Evolutionary conservation across 176 grass and related monocot genomes (phyloP), one percentile per base, ranked within the genome.

Genomic region (Canna indica): DNA sequence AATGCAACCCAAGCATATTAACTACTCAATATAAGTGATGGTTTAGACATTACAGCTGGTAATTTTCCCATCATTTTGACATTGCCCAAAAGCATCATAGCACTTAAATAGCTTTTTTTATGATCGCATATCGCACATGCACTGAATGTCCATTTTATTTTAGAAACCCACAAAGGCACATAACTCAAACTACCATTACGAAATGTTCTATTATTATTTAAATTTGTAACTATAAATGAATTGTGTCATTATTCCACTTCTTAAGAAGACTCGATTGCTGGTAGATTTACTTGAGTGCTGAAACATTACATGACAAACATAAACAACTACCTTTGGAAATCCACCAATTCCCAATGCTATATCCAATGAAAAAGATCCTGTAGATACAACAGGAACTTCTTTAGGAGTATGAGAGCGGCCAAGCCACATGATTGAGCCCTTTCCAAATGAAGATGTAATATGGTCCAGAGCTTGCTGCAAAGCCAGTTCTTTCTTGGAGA

Each of bases 391-490:
- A 61, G 93, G 88, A 29, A 96, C 88, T 85, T 96, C 83, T 73
- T 79, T 88, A 75, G 64, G 79, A 47, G 86, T 79, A 73, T 91
- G 78, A 72, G 71, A 85, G 54, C 88, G 88, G 16, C 93, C 93
- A 83, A 96, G 93, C 88, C 93, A 96, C 93, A 96, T 96, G 53
- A 96, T 96, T 61, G 93, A 79, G 0, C 88, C 93, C 63, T 96
- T 87, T 42, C 93, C 93, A 76, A 91, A 96, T 5, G 93, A 80
- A 47, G 83, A 62, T 83, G 80, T 86, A 75, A 96, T 91, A 42
- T 96, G 93, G 87, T 96, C 88, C 5, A 96, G 81, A 17, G 93
- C 93, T 81, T 96, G 86, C 72, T 91, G 85, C 45, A 96, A 84
- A 72, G 93, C 93, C 36, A 84, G 54, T 34, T 96, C 93, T 83